These are phyloP conservation scores for Daldinia caldariorum DNA, from an alignment of 495 filamentous ascomycete genomes.

Conservation along the genomic window DNA sequence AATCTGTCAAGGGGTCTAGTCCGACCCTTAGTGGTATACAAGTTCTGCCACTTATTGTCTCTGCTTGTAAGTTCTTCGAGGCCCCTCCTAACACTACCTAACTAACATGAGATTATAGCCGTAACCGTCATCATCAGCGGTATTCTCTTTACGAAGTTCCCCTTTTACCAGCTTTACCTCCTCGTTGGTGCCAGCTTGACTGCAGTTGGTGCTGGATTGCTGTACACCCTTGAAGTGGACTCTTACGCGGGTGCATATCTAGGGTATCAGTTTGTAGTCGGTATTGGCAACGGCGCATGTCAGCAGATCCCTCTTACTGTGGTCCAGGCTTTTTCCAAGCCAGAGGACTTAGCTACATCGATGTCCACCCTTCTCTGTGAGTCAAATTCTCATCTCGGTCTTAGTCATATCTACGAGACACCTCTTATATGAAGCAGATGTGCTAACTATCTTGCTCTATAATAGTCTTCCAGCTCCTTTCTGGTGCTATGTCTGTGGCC, in stretches of 20 bases:
- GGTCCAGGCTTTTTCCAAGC: neutral
- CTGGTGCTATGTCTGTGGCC: neutral
- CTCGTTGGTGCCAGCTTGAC: neutral
- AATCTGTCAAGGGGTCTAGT: neutral
- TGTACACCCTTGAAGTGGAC: neutral
- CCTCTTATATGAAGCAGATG: neutral
- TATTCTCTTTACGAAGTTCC: neutral
- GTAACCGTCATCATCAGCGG: neutral
- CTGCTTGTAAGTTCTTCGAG: neutral
- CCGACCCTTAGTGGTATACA: neutral
- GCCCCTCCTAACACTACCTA: neutral
- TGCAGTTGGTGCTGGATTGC: neutral
- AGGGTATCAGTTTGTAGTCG: neutral
- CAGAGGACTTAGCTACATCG: neutral
- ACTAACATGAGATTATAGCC: neutral
- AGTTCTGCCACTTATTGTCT: neutral
- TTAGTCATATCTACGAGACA: neutral
- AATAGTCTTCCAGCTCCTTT: neutral
- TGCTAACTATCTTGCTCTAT: neutral
- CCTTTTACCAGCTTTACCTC: neutral
- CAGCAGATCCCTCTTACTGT: neutral
- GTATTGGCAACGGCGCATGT: neutral
- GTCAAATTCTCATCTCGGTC: neutral
- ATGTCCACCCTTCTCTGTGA: neutral
- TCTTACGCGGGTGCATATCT: neutral